These are phyloP conservation scores for Heterobasidion parviporum DNA, from an alignment of 1,284 basidiomycete species.

Conservation along the genomic window DNA sequence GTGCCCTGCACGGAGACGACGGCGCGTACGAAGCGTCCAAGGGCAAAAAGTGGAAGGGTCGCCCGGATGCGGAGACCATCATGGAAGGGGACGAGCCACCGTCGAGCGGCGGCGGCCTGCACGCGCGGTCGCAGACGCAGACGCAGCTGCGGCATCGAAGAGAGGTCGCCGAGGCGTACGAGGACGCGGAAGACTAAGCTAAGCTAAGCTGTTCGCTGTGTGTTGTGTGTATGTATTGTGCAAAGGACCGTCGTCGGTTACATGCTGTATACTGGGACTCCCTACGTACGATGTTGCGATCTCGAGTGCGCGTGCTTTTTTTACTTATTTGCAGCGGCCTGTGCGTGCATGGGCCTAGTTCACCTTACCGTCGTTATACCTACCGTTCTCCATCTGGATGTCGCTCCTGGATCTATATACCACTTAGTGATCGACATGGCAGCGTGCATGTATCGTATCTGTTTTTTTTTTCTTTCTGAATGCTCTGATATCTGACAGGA, in stretches of 20 bases:
- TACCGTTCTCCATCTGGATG: neutral
- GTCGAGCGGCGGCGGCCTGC: constrained; percentile 23
- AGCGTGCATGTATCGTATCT: neutral
- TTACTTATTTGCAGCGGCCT: neutral
- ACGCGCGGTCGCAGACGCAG: constrained; percentile 14
- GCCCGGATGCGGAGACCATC: constrained; percentile 37
- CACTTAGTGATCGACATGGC: neutral
- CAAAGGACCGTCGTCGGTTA: no score
- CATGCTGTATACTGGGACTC: no score
- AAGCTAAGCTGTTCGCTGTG: neutral
- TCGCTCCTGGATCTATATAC: neutral
- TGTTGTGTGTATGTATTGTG: neutral
- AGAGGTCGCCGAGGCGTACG: constrained; percentile 30
- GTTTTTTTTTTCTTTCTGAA: no score
- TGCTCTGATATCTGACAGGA: no score
- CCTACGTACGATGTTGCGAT: neutral
- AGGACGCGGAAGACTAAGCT: neutral
- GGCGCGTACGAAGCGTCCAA: constrained; percentile 23
- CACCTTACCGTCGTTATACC: neutral
- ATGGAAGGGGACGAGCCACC: constrained; percentile 44
- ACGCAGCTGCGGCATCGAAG: constrained; percentile 28
- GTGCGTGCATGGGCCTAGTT: neutral
- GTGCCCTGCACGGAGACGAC: constrained; percentile 45
- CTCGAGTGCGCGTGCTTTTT: neutral
- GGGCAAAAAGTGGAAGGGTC: constrained; percentile 37